These are phyloP conservation scores for Penicillium rolfsii DNA, from an alignment of 2,329 filamentous ascomycete species.

Conservation along the genomic window DNA sequence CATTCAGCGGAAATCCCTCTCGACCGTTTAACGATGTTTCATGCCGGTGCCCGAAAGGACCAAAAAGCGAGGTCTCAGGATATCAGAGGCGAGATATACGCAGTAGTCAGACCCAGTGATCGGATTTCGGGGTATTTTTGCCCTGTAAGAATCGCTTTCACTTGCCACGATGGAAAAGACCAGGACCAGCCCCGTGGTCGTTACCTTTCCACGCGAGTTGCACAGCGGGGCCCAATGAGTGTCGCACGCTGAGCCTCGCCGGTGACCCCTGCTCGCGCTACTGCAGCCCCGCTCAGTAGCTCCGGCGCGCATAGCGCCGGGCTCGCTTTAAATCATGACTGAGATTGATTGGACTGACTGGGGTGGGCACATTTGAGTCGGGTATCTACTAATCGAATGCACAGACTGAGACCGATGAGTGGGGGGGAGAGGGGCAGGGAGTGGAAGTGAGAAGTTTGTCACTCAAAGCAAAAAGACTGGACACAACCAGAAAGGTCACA, in stretches of 20 bases:
- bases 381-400: neutral
- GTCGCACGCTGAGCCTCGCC: conserved; percentile 9
- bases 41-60: conserved; percentile 5
- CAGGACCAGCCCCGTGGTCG: neutral
- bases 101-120: neutral
- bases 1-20: conserved; percentile 2
- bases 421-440: neutral
- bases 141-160: neutral
- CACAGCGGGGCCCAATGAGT: conserved; percentile 19
- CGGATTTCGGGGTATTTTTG: neutral
- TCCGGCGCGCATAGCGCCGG: neutral
- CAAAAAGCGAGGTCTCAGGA: neutral
- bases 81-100: conserved; percentile 8
- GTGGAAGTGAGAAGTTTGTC: neutral
- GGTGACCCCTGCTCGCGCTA: conserved; percentile 14
- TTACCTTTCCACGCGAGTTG: neutral
- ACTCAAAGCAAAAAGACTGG: neutral
- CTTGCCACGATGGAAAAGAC: neutral
- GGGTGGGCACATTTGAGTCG: neutral
- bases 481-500: neutral
- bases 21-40: conserved; percentile 5
- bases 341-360: neutral
- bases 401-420: neutral
- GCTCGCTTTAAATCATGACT: neutral
- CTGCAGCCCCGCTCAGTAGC: conserved; percentile 2